phyloP scores from a whole-genome alignment of 371 early-diverging fungal genomes.

The Mucor velutinosus region DNA sequence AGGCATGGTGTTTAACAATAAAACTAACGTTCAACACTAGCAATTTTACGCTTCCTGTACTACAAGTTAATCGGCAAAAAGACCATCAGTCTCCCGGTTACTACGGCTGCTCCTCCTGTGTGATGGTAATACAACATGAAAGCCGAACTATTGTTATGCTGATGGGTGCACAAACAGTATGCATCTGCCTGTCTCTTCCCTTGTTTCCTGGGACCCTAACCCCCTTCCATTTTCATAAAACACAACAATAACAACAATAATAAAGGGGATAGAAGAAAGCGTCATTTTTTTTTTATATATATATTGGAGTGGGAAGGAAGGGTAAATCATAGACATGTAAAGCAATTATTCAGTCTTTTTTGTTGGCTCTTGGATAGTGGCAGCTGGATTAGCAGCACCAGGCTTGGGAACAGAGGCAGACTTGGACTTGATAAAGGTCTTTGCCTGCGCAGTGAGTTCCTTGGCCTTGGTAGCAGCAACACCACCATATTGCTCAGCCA shows the following conservation, averaged over 20 bases:
- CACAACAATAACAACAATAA: background rate
- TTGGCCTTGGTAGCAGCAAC: conserved; percentile 35
- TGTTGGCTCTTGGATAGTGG: background rate
- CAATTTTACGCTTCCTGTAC: background rate
- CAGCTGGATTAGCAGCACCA: background rate
- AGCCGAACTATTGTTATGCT: background rate
- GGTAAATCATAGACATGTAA: background rate
- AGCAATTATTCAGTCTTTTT: conserved; percentile 15
- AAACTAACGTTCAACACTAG: background rate
- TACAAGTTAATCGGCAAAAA: background rate
- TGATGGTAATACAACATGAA: background rate
- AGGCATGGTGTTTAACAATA: background rate
- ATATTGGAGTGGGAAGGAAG: background rate
- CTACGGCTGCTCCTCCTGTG: background rate
- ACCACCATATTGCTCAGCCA: conserved; percentile 38
- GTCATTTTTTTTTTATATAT: background rate
- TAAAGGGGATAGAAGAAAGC: background rate
- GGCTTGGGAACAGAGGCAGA: background rate
- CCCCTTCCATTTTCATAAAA: background rate
- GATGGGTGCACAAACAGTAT: background rate
- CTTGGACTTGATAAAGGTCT: conserved; percentile 9
- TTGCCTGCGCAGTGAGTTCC: conserved; percentile 17
- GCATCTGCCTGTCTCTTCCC: background rate
- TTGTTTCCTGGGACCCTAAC: background rate
- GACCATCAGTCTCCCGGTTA: background rate